phyloP scores from a whole-genome alignment of 306 rosid species.

The Prunus salicina region DNA sequence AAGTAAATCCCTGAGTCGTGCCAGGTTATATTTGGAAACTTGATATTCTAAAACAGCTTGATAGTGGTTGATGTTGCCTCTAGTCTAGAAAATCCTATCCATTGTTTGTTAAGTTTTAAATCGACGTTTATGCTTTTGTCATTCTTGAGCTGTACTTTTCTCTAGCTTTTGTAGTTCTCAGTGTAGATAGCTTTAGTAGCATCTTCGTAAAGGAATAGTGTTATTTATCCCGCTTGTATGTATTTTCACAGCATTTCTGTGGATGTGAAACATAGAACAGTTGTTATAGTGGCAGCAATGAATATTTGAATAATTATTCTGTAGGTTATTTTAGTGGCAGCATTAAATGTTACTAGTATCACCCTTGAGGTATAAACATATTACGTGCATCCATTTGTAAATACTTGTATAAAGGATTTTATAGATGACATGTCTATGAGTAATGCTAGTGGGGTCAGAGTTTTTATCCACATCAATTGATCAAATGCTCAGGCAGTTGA shows the following conservation, averaged over 20 bases:
- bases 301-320: too few relatives aligned
- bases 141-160: background rate
- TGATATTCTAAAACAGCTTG: background rate
- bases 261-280: too few relatives aligned
- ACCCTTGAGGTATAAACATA: too few relatives aligned
- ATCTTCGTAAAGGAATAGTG: background rate
- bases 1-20: background rate
- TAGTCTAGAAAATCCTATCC: background rate
- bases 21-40: background rate
- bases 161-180: background rate
- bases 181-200: background rate
- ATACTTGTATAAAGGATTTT: too few relatives aligned
- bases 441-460: too few relatives aligned
- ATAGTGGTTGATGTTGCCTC: background rate
- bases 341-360: too few relatives aligned
- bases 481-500: background rate
- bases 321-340: too few relatives aligned
- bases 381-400: too few relatives aligned
- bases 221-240: background rate
- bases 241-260: too few relatives aligned
- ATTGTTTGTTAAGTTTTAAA: background rate
- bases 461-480: too few relatives aligned
- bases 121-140: background rate
- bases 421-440: too few relatives aligned
- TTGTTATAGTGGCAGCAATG: too few relatives aligned